These are phyloP conservation scores for Tolypocladium guangdongense DNA, from an alignment of 2,329 filamentous ascomycete species.

Conservation along the genomic window DNA sequence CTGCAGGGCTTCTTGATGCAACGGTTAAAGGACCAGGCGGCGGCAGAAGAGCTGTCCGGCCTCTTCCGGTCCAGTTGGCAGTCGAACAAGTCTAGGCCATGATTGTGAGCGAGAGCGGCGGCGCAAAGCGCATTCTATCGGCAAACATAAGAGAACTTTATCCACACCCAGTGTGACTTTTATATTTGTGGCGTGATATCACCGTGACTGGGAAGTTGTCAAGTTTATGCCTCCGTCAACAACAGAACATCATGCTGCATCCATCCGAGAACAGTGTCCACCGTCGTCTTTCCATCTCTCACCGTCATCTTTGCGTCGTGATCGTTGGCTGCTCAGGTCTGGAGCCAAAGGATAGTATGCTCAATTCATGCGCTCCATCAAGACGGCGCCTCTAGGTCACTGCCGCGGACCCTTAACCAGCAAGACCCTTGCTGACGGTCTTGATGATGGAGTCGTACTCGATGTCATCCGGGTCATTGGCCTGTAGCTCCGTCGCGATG, in stretches of 20 bases:
- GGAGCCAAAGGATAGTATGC: conserved; percentile 14
- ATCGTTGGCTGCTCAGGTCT: conserved; percentile 12
- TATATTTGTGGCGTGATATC: conserved; percentile 17
- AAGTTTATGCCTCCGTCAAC: conserved; percentile 3
- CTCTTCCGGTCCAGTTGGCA: conserved; percentile 67
- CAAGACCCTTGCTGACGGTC: conserved; percentile 52
- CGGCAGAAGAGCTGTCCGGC: conserved; percentile 51
- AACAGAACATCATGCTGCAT: conserved; percentile 2
- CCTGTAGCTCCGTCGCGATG: conserved; percentile 67
- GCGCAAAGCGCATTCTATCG: background rate
- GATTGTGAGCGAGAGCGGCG: conserved; percentile 1
- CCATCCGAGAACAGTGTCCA: conserved; percentile 1
- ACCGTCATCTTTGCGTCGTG: conserved; percentile 16
- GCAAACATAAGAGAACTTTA: background rate
- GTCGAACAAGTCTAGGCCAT: conserved; percentile 24
- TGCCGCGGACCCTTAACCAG: conserved; percentile 25
- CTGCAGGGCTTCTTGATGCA: conserved; percentile 70
- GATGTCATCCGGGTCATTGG: conserved; percentile 75
- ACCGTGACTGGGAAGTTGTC: conserved; percentile 14
- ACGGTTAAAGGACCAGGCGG: conserved; percentile 59
- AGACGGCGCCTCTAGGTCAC: conserved; percentile 4
- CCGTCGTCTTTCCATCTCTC: conserved; percentile 2
- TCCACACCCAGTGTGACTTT: conserved; percentile 7
- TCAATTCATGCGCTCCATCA: conserved; percentile 13
- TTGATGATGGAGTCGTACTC: conserved; percentile 63